Conservation (phyloP, 2,329 filamentous ascomycete genomes). For the Penicillium sp. region DNA sequence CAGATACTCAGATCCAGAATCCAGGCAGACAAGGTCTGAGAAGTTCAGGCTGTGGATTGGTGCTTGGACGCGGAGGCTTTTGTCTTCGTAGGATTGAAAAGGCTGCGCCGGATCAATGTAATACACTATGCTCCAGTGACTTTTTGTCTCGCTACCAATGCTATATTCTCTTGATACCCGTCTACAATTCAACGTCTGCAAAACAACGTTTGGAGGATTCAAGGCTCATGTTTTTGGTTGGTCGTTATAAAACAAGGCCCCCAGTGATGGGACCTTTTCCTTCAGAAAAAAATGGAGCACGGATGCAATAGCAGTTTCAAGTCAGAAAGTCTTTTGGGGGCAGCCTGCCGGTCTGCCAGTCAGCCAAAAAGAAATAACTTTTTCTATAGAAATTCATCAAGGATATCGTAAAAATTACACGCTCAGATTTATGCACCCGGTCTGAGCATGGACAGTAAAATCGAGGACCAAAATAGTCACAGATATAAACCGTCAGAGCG, state of each 20-base stretch:
- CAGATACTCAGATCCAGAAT: not conserved
- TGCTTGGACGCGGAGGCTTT: not conserved
- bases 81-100: not conserved
- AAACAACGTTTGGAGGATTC: not conserved
- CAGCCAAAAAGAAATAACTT: slow-evolving; percentile 10
- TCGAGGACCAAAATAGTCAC: slow-evolving; percentile 10
- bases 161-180: slow-evolving; percentile 23
- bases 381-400: slow-evolving; percentile 26
- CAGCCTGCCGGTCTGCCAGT: slow-evolving; percentile 4
- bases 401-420: slow-evolving; percentile 26
- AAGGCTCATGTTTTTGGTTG: not conserved
- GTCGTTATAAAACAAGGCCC: not conserved
- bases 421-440: slow-evolving; percentile 13
- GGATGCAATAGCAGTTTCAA: not conserved
- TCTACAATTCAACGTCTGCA: not conserved
- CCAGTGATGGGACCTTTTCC: not conserved
- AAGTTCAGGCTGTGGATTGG: slow-evolving; percentile 1
- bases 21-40: not conserved
- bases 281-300: not conserved
- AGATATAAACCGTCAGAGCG: slow-evolving; percentile 15
- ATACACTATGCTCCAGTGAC: slow-evolving; percentile 11
- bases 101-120: slow-evolving; percentile 10
- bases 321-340: not conserved
- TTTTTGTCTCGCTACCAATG: slow-evolving; percentile 17
- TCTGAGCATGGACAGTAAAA: slow-evolving; percentile 12